Conservation (phyloP, 371 early-diverging fungal genomes). For the Choanephora cucurbitarum region DNA sequence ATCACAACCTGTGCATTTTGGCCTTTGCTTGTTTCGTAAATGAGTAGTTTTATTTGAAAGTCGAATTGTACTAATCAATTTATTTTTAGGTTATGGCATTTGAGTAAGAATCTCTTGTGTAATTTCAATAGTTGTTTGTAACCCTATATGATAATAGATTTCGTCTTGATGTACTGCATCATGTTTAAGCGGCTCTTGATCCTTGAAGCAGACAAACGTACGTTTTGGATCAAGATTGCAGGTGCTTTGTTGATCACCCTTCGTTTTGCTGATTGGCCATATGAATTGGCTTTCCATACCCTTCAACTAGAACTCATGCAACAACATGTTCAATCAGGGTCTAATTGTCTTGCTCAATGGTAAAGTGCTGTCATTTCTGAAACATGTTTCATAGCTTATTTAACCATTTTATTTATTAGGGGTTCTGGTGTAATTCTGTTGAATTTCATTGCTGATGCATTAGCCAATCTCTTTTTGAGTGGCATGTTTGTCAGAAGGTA, state of each 20-base stretch:
- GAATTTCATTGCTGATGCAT: constrained; percentile 44
- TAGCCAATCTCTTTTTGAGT: constrained; percentile 46
- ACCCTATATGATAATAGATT: constrained; percentile 11
- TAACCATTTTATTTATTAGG: constrained; percentile 17
- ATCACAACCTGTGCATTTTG: constrained; percentile 41
- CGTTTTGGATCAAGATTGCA: constrained; percentile 36
- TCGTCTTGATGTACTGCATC: constrained; percentile 36
- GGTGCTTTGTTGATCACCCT: constrained; percentile 35
- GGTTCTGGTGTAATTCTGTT: constrained; percentile 47
- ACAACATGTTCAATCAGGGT: constrained; percentile 28
- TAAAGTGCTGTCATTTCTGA: background rate
- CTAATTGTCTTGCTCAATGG: constrained; percentile 40
- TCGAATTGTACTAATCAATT: background rate
- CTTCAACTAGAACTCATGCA: constrained; percentile 28
- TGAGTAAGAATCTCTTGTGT: constrained; percentile 14
- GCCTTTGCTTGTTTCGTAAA: constrained; percentile 49
- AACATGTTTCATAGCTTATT: background rate
- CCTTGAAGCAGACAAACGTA: constrained; percentile 35
- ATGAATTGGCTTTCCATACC: constrained; percentile 38
- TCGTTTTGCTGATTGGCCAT: constrained; percentile 52
- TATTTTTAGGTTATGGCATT: constrained; percentile 31
- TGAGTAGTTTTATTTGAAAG: no score
- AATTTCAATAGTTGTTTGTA: background rate
- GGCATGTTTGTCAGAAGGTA: constrained; percentile 55
- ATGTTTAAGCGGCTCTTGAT: constrained; percentile 47